Conservation (phyloP, 768 basidiomycete genomes). For the Collybia mongolica region DNA sequence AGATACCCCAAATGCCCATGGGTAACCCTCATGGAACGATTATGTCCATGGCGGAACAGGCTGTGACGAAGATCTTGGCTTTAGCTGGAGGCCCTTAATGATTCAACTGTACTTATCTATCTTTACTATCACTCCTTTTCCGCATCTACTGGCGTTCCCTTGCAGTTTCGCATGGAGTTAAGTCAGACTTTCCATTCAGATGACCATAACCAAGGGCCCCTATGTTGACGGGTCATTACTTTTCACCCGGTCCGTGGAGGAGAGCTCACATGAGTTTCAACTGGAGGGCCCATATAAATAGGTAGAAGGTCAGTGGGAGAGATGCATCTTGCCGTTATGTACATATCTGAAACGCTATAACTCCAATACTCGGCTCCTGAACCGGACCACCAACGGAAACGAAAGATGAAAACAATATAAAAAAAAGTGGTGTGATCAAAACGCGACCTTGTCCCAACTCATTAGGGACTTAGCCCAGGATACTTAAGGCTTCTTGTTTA, state of each 20-base stretch:
- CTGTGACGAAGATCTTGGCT: constrained; percentile 53
- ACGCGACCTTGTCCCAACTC: neutral
- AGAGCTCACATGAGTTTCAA: no score
- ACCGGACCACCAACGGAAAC: no score
- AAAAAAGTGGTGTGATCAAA: neutral
- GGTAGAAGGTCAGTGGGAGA: no score
- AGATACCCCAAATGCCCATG: constrained; percentile 53
- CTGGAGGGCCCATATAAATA: no score
- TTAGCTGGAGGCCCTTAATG: constrained; percentile 48
- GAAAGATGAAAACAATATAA: no score
- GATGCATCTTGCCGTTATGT: no score
- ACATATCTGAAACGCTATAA: no score
- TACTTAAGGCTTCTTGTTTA: neutral
- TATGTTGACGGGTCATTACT: neutral
- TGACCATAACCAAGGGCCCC: neutral
- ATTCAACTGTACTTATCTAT: neutral
- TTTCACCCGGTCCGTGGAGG: neutral
- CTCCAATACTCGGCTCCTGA: no score
- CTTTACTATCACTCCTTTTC: no score
- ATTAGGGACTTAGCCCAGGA: no score
- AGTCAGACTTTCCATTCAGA: neutral
- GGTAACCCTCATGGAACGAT: constrained; percentile 58
- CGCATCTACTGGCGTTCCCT: no score
- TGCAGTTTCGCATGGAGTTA: no score
- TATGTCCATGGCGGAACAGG: constrained; percentile 61